Evolutionary conservation across 257 asterid genomes (phyloP).

Genomic region (Leonotis leonurus): DNA sequence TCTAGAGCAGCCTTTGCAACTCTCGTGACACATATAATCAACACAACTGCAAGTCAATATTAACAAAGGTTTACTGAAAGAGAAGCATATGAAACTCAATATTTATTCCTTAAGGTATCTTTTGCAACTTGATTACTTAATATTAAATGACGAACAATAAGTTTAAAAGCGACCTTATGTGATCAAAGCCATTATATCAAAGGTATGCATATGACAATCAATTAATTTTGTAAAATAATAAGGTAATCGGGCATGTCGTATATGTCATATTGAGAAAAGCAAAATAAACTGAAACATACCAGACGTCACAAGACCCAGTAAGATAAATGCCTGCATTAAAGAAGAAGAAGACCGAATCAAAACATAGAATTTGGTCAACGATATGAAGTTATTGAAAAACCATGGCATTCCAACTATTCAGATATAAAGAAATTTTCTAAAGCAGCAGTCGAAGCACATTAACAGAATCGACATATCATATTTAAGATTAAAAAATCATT

Average conservation of each 20-base stretch:
- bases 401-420: too few relatives aligned
- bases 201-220: background rate
- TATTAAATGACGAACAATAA: too few relatives aligned
- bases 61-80: too few relatives aligned
- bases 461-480: too few relatives aligned
- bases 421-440: too few relatives aligned
- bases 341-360: constrained; percentile 18
- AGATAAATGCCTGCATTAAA: constrained; percentile 64
- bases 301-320: constrained; percentile 63
- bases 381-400: too few relatives aligned
- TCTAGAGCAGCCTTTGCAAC: constrained; percentile 78
- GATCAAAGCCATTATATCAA: background rate
- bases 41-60: constrained; percentile 53
- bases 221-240: too few relatives aligned
- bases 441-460: too few relatives aligned
- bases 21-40: constrained; percentile 55
- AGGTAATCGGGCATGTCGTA: too few relatives aligned
- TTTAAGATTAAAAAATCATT: too few relatives aligned
- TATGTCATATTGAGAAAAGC: too few relatives aligned
- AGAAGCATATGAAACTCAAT: too few relatives aligned
- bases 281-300: constrained; percentile 49
- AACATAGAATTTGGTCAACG: constrained; percentile 3
- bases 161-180: background rate
- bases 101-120: background rate
- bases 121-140: background rate